A percentile compares a stretch with the other conserved stretches of the same genome.
phyloP scores from a whole-genome alignment of 129 eudicot genomes.

The Lonicera japonica region DNA sequence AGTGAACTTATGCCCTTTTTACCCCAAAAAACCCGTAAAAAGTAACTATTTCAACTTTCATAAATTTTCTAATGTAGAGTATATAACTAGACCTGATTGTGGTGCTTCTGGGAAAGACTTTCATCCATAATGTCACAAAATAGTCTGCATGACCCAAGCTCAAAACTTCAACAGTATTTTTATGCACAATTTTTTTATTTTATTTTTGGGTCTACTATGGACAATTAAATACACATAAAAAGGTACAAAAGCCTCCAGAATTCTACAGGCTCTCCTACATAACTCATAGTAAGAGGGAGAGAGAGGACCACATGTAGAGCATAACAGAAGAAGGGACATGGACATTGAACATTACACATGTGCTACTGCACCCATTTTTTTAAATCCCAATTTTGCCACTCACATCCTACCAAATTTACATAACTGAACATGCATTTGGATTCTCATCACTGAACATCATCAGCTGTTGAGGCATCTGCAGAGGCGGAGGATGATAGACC shows the following conservation, averaged over 20 bases:
- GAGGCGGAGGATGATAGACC: too few relatives aligned
- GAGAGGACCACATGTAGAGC: slow-evolving; percentile 24
- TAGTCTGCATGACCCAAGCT: too few relatives aligned
- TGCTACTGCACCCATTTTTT: slow-evolving; percentile 12
- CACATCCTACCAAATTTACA: slow-evolving; percentile 37
- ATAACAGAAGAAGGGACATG: neutral
- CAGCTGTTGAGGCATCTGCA: slow-evolving; percentile 73
- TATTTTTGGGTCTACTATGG: too few relatives aligned
- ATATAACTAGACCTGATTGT: too few relatives aligned
- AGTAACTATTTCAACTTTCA: too few relatives aligned
- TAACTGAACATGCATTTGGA: slow-evolving; percentile 87
- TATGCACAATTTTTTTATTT: too few relatives aligned
- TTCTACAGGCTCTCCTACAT: slow-evolving; percentile 10
- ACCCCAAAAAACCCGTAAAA: too few relatives aligned
- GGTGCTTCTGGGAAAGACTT: too few relatives aligned
- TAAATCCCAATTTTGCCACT: slow-evolving; percentile 32
- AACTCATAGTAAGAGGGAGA: slow-evolving; percentile 6
- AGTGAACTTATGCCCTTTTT: too few relatives aligned
- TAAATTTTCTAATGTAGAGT: too few relatives aligned
- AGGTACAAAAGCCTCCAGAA: slow-evolving; percentile 9
- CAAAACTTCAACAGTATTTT: too few relatives aligned
- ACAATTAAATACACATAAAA: neutral
- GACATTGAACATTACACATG: slow-evolving; percentile 32
- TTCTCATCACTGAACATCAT: slow-evolving; percentile 97
- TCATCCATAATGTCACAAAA: too few relatives aligned